Evolutionary conservation across 257 asterid genomes (phyloP), one percentile per base, ranked within the genome.

Genomic region (Gynochthodes officinalis): DNA sequence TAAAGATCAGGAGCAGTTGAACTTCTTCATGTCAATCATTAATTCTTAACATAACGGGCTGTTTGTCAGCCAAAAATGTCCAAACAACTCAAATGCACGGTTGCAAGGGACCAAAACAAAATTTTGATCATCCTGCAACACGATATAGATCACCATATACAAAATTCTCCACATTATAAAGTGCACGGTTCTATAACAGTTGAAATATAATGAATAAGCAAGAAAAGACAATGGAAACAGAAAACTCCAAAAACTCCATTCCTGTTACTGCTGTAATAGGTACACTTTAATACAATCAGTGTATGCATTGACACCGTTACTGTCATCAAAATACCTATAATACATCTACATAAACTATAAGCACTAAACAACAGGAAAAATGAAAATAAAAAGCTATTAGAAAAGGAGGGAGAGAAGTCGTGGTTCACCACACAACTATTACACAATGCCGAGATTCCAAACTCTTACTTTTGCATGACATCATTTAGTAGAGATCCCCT

Each of bases 1-100:
- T 23, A 78, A 86, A 82, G 91, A 88, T 70, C 82, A 81, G 73
- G 79, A 57, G 75, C 91, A 84, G 59, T 82, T 86, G 10, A 77
- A 77, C 30, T 73, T 84, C 49, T 86, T 89, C 91, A 83, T 72
- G 73, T 79, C 91, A 23, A 83, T 86, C 75, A 83, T 86, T 76
- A n/a, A n/a, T n/a, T n/a, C n/a, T n/a, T n/a, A n/a, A n/a, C n/a
- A n/a, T n/a, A n/a, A n/a, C n/a, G n/a, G 2, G 35, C 33, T 7
- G 40, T 46, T 39, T 25, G 48, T 59, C 39, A 71, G 67, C 68
- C 43, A 59, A 60, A 10, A 70, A 5, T 37, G 7, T 23, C 0
- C 63, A 0, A 18, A 7, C 64, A 70, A 37, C 16, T 39, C 39
- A 55, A 68, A 39, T 42, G 55, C 25, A 40, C 74, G 55, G 10